Base-by-base conservation (phyloP, 495 filamentous ascomycete species). In the Neurospora sp. region DNA sequence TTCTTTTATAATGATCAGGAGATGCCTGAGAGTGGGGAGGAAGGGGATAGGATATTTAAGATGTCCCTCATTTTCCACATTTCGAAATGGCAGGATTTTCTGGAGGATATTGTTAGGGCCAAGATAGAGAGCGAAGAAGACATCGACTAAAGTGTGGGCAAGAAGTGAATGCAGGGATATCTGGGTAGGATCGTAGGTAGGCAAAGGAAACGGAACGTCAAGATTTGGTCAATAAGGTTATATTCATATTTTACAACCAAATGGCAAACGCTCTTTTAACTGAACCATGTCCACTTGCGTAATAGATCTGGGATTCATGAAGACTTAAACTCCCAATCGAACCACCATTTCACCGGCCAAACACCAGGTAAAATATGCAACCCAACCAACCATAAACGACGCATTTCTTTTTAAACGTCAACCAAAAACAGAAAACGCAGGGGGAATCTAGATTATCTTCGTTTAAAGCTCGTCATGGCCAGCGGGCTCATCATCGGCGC, bases 381-480 rank as follows among this genome's bases (percentile, higher is more conserved):
- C 54, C 54, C 54, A 66, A 66, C 54, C 54, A 35, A 35, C 54
- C 54, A 66, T 66, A 66, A 66, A 66, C 54, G 54, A 66, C 54
- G 54, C 14, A 66, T 39, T 71, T 74, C 62, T 74, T 80, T 79
- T 79, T 72, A 44, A 60, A 76, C 74, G 79, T 78, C 77, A 74
- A 69, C 70, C 74, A 74, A 74, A 72, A 37, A 72, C 39, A 46
- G 74, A 73, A 74, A 76, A 74, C 39, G 75, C 74, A 72, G 37
- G 39, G 80, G 78, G 79, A 78, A 80, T 82, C 80, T 81, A 82
- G 80, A 77, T 70, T 81, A 80, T 69, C 62, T 72, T 72, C 38
- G 27, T 74, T 86, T 94, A 99, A 87, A 99, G 85, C 89, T 99
- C 96, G 79, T 98, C 96, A 82, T 98, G 96, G 54, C 83, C 85